A percentile compares a stretch with the other conserved stretches of the same genome.
phyloP scores from a whole-genome alignment of 2,329 filamentous ascomycete species.

The Hypoxylon sp. region DNA sequence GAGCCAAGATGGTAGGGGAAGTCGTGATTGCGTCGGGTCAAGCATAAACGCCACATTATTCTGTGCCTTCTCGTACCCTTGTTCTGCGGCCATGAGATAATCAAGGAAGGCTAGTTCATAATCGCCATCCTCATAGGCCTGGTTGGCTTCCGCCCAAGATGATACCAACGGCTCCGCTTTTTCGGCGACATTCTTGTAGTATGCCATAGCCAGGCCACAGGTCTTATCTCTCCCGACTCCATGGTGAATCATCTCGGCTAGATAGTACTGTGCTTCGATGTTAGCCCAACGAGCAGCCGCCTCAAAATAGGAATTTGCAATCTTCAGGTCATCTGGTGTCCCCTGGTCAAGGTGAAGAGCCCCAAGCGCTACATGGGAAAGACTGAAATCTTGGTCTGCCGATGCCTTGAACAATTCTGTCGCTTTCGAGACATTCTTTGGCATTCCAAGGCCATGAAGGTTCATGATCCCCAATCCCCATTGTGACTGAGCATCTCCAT shows the following conservation, averaged over 20 bases:
- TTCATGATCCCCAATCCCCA: conserved; percentile 89
- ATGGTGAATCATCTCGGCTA: conserved; percentile 87
- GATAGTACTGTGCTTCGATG: conserved; percentile 92
- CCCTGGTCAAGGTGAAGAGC: conserved; percentile 90
- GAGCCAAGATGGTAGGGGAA: conserved; percentile 70
- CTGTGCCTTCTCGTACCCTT: conserved; percentile 91
- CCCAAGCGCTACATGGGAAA: conserved; percentile 86
- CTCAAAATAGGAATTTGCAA: conserved; percentile 89
- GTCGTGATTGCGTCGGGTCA: conserved; percentile 77
- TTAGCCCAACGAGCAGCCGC: conserved; percentile 85
- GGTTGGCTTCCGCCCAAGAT: conserved; percentile 85
- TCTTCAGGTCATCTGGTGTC: conserved; percentile 75
- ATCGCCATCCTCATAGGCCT: conserved; percentile 84
- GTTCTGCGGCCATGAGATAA: conserved; percentile 90
- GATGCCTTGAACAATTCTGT: conserved; percentile 83
- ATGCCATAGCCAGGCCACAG: conserved; percentile 81
- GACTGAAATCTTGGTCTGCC: conserved; percentile 84
- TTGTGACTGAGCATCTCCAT: conserved; percentile 86
- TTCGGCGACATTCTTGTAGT: conserved; percentile 86
- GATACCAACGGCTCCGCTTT: conserved; percentile 81
- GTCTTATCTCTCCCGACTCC: conserved; percentile 85
- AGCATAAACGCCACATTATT: conserved; percentile 91
- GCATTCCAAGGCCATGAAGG: conserved; percentile 79
- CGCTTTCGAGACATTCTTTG: conserved; percentile 78
- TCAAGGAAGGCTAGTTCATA: conserved; percentile 83